Evolutionary conservation across 169 alveolate species (phyloP).

Genomic region (Theileria equi): DNA sequence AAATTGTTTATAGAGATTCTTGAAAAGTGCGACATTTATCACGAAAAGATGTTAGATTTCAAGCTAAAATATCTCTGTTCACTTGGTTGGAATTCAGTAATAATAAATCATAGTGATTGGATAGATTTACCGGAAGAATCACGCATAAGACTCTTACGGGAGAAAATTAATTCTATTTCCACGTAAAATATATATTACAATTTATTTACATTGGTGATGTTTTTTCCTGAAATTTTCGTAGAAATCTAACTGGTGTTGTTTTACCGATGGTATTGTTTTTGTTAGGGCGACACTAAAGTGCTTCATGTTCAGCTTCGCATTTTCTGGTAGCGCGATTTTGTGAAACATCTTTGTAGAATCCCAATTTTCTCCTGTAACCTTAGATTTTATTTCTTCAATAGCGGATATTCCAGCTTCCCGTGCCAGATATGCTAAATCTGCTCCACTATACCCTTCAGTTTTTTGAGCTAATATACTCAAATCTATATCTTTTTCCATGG

Average conservation of each 20-base stretch:
- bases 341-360: not conserved
- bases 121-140: too few species aligned
- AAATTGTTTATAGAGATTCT: conserved; percentile 27
- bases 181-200: not conserved
- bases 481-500: conserved; percentile 79
- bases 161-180: too few species aligned
- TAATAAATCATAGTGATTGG: too few species aligned
- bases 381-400: conserved; percentile 62
- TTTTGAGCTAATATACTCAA: conserved; percentile 73
- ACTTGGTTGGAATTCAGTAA: conserved; percentile 35
- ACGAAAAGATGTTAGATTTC: conserved; percentile 15
- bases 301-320: conserved; percentile 27
- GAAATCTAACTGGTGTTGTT: conserved; percentile 59
- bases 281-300: conserved; percentile 41
- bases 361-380: not conserved
- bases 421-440: conserved; percentile 90
- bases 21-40: not conserved
- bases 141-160: too few species aligned
- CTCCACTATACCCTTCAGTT: conserved; percentile 93
- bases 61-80: conserved; percentile 34
- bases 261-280: conserved; percentile 60
- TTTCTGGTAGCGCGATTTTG: conserved; percentile 25
- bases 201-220: not conserved
- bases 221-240: conserved; percentile 34
- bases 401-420: conserved; percentile 91